A percentile compares a stretch with the other conserved stretches of the same genome.
phyloP scores from a whole-genome alignment of 225 moss, liverwort and hornwort species.

The Anthoceros angustus region DNA sequence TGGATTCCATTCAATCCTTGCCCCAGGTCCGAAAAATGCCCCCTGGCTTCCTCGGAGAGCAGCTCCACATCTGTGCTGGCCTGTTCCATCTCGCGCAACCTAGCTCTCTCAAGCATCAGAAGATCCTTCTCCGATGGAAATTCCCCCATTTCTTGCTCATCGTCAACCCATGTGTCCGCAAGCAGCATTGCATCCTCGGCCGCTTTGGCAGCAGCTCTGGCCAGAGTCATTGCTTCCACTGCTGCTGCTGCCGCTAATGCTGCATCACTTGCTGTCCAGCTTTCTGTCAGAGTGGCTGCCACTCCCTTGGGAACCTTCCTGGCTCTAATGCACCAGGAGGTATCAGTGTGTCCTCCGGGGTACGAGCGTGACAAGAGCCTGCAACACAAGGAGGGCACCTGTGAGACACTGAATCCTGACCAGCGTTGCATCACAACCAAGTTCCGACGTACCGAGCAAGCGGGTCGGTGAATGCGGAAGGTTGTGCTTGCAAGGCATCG shows the following conservation, averaged over 20 bases:
- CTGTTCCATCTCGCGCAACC: slow-evolving; percentile 2
- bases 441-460: too few species aligned
- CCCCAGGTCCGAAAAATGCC: neutral
- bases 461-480: too few species aligned
- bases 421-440: neutral
- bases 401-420: neutral
- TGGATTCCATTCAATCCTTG: neutral
- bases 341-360: neutral
- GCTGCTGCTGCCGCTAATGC: neutral
- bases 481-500: too few species aligned
- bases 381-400: neutral
- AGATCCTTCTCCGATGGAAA: neutral
- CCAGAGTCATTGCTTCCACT: neutral
- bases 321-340: neutral
- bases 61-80: neutral
- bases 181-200: neutral
- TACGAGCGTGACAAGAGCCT: neutral
- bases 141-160: neutral
- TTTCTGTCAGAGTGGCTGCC: neutral
- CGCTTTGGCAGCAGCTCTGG: neutral
- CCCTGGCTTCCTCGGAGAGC: neutral
- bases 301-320: neutral
- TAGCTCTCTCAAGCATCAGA: neutral
- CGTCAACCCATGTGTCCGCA: neutral
- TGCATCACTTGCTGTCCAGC: neutral